Evolutionary conservation across 139 green algal species (phyloP).

Genomic region (Chlamydomonas incerta): DNA sequence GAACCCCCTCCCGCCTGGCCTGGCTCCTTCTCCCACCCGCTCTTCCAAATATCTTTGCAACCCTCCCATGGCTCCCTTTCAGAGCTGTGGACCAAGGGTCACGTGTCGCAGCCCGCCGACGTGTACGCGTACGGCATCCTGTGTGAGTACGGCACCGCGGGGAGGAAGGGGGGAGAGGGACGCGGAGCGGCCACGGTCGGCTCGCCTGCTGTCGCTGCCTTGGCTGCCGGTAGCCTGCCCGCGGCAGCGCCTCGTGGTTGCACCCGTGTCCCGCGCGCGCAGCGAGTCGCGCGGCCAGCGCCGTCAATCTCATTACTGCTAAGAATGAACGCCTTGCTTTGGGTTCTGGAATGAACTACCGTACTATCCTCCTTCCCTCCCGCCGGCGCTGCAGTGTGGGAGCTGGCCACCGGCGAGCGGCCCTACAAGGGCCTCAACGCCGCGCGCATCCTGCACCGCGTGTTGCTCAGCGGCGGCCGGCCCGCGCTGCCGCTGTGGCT

Average conservation of each 20-base stretch:
- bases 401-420: slow-evolving; percentile 32
- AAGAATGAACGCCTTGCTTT: too few species aligned
- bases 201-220: background rate
- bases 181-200: background rate
- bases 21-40: too few species aligned
- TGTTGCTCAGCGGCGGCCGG: slow-evolving; percentile 27
- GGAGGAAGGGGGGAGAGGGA: background rate
- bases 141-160: background rate
- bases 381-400: slow-evolving; percentile 15
- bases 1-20: too few species aligned
- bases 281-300: too few species aligned
- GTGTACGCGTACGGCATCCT: slow-evolving; percentile 33
- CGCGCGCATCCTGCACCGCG: slow-evolving; percentile 27
- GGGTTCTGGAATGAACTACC: too few species aligned
- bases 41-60: too few species aligned
- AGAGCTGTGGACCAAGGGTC: slow-evolving; percentile 39
- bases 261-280: too few species aligned
- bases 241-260: too few species aligned
- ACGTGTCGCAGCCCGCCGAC: slow-evolving; percentile 33
- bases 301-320: too few species aligned
- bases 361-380: background rate
- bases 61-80: background rate
- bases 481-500: slow-evolving; percentile 22
- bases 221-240: background rate
- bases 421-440: slow-evolving; percentile 37